Percentiles rank a stretch among this genome's conserved stretches.
These are phyloP conservation scores for Jasminum sambac DNA, from an alignment of 257 asterid genomes.

Conservation along the genomic window DNA sequence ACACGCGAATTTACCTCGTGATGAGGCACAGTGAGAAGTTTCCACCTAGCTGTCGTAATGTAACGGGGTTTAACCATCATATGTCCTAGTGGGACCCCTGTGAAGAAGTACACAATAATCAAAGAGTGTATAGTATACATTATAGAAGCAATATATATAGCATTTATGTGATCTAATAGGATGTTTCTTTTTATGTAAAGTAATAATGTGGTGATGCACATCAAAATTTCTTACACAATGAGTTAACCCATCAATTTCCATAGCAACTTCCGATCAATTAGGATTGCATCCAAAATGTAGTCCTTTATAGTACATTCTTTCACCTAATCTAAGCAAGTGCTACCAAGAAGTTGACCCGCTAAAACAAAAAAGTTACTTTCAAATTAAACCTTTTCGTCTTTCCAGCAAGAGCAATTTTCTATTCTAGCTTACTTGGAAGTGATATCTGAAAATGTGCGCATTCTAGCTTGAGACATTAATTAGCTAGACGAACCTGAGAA, in stretches of 20 bases:
- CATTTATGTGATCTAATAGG: neutral
- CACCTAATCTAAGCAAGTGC: slow-evolving; percentile 89
- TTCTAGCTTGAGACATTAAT: slow-evolving; percentile 74
- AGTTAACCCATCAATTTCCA: slow-evolving; percentile 93
- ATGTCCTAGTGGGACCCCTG: slow-evolving; percentile 84
- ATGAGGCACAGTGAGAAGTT: slow-evolving; percentile 60
- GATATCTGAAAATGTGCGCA: slow-evolving; percentile 56
- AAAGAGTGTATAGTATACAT: neutral
- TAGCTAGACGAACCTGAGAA: slow-evolving; percentile 77
- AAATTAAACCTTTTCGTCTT: slow-evolving; percentile 75
- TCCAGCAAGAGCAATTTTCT: slow-evolving; percentile 59
- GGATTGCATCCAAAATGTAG: slow-evolving; percentile 81
- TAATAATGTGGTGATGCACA: slow-evolving; percentile 26
- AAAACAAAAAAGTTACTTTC: slow-evolving; percentile 83
- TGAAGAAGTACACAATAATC: slow-evolving; percentile 26
- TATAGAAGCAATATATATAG: neutral
- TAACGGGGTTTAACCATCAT: slow-evolving; percentile 79
- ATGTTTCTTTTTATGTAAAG: neutral
- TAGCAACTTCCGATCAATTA: slow-evolving; percentile 73
- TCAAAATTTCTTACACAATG: slow-evolving; percentile 94
- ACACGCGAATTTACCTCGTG: slow-evolving; percentile 62
- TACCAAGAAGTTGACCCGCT: slow-evolving; percentile 88
- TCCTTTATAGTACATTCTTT: slow-evolving; percentile 72
- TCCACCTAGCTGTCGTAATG: slow-evolving; percentile 88
- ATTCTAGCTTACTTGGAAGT: slow-evolving; percentile 57